A percentile compares a stretch with the other conserved stretches of the same genome.
Conservation (phyloP, 371 early-diverging fungal genomes). For the Parasitella parasitica region DNA sequence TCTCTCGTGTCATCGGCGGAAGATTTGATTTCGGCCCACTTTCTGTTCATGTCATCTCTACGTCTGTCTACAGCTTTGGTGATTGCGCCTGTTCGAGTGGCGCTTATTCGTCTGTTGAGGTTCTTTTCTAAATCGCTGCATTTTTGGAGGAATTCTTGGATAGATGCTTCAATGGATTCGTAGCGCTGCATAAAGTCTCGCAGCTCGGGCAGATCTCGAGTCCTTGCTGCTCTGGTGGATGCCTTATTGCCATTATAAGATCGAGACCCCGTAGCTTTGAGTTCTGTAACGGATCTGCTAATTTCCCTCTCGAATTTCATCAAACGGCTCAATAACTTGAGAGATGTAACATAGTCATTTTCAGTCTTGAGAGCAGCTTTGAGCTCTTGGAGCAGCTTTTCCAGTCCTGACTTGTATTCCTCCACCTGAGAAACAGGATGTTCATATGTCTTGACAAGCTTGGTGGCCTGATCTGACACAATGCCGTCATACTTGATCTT, state of each 20-base stretch:
- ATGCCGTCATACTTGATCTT: slow-evolving; percentile 30
- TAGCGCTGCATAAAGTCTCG: slow-evolving; percentile 35
- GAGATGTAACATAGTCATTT: slow-evolving; percentile 33
- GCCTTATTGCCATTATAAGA: slow-evolving; percentile 11
- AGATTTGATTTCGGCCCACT: slow-evolving; percentile 35
- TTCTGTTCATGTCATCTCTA: slow-evolving; percentile 30
- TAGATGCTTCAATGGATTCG: slow-evolving; percentile 27
- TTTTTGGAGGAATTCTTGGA: slow-evolving; percentile 27
- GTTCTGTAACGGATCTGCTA: slow-evolving; percentile 24
- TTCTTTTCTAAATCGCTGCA: slow-evolving; percentile 29
- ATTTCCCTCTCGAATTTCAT: slow-evolving; percentile 32
- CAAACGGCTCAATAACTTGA: slow-evolving; percentile 28
- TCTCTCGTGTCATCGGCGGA: slow-evolving; percentile 39
- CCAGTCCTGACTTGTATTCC: slow-evolving; percentile 17
- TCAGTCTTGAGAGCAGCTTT: slow-evolving; percentile 22
- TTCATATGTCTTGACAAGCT: slow-evolving; percentile 20
- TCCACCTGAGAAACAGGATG: slow-evolving; percentile 23
- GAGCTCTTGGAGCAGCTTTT: slow-evolving; percentile 28
- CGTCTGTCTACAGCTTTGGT: slow-evolving; percentile 32
- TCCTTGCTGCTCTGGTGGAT: slow-evolving; percentile 7
- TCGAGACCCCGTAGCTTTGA: slow-evolving; percentile 27
- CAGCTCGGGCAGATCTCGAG: slow-evolving; percentile 34
- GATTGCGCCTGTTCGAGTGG: slow-evolving; percentile 23
- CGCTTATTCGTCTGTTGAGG: slow-evolving; percentile 20
- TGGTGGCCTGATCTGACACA: slow-evolving; percentile 26